These are phyloP conservation scores for Graphilbum ipis-grandicollis DNA, from an alignment of 2,329 filamentous ascomycete species.

Conservation along the genomic window DNA sequence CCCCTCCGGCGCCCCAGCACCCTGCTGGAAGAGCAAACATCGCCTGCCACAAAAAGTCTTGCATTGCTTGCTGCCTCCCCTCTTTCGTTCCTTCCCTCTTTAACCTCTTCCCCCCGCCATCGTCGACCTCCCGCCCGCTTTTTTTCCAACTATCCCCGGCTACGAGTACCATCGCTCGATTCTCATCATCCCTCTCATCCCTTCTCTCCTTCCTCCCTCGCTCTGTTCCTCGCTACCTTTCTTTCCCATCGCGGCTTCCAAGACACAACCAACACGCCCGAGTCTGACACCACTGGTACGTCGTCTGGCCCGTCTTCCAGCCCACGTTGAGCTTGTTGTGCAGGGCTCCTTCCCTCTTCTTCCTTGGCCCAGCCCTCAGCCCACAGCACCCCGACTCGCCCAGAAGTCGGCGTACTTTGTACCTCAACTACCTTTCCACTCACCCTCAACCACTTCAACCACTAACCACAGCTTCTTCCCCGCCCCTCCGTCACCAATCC, in stretches of 20 bases:
- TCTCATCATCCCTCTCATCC: neutral
- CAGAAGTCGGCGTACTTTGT: no score
- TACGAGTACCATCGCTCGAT: neutral
- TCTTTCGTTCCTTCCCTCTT: conserved; percentile 2
- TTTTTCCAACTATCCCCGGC: conserved; percentile 1
- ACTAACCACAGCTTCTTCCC: conserved; percentile 1
- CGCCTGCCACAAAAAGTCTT: no score
- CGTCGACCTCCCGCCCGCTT: conserved; percentile 7
- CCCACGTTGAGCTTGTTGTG: neutral
- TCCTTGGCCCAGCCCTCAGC: no score
- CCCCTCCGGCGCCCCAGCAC: no score
- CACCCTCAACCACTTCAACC: no score
- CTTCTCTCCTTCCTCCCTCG: neutral
- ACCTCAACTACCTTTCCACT: no score
- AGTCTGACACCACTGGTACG: neutral
- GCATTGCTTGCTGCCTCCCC: conserved; percentile 1
- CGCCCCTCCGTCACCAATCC: conserved; percentile 7
- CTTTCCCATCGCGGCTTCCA: neutral
- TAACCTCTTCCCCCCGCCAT: conserved; percentile 5
- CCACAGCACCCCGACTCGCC: no score
- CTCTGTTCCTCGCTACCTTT: neutral
- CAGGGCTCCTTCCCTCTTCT: no score
- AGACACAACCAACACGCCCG: neutral
- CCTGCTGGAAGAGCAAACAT: no score
- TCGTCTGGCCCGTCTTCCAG: neutral